Evolutionary conservation across 1,139 yeast genomes (phyloP).

Genomic region (Scheffersomyces lignicola): DNA sequence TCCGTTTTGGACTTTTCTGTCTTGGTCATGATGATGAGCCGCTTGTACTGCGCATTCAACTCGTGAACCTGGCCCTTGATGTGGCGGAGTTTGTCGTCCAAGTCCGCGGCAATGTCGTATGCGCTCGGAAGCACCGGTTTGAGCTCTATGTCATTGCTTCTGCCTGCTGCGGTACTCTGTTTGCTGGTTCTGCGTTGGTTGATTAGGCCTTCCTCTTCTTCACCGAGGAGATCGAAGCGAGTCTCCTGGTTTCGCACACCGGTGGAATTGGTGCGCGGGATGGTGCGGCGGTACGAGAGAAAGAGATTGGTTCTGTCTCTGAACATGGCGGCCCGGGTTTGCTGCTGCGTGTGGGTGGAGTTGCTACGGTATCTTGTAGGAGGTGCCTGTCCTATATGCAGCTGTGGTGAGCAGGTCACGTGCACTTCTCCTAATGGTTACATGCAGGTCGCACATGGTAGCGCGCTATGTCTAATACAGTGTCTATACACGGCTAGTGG

Average conservation of each 20-base stretch:
- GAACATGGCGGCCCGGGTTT: too few relatives aligned
- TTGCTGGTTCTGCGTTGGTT: conserved; percentile 14
- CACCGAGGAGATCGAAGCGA: conserved; percentile 40
- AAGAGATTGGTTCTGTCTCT: conserved; percentile 74
- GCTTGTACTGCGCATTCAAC: conserved; percentile 71
- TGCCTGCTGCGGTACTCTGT: conserved; percentile 15
- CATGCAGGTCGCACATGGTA: too few relatives aligned
- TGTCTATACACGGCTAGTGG: too few relatives aligned
- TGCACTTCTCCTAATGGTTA: too few relatives aligned
- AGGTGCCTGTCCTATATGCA: too few relatives aligned
- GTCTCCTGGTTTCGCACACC: conserved; percentile 6
- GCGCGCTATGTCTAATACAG: too few relatives aligned
- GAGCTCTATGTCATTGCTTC: conserved; percentile 40
- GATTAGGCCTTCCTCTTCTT: conserved; percentile 59
- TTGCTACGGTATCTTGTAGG: too few relatives aligned
- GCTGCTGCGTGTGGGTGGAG: too few relatives aligned
- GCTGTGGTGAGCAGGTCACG: too few relatives aligned
- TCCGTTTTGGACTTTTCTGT: conserved; percentile 71
- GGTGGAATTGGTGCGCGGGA: conserved; percentile 44
- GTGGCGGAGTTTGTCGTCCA: conserved; percentile 58
- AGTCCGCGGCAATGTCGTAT: conserved; percentile 69
- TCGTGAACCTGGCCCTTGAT: conserved; percentile 53
- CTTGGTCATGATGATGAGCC: conserved; percentile 83
- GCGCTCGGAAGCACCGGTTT: conserved; percentile 72
- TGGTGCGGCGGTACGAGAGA: conserved; percentile 70